Evolutionary conservation across 1,139 yeast genomes (phyloP), one percentile per base, ranked within the genome.

Genomic region (Kluyveromyces marxianus): DNA sequence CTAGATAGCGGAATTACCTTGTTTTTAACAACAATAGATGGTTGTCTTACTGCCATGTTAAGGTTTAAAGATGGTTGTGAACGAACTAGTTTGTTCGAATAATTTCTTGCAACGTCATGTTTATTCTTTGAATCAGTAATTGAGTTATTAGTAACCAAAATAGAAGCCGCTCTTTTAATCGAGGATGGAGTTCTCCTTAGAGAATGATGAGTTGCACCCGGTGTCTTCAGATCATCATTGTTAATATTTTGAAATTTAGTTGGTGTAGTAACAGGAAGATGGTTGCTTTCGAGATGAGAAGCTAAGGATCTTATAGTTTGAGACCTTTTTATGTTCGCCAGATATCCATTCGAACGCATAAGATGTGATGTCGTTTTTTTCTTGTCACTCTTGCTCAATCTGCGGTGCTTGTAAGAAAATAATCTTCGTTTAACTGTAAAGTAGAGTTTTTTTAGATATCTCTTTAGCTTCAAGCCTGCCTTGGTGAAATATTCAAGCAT

Each of bases 121-220:
- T 21, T 35, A 14, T 33, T 40, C 26, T 38, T 56, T 29, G 62
- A 52, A 2, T 54, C 57, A 1, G 66, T 59, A 4, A 65, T 63
- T 6, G 67, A 67, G 46, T 67, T 57, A 45, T 59, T 62, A 21
- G 60, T 63, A 3, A 66, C 57, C 31, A 62, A 51, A 2, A 55
- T 57, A 1, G 68, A 62, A 3, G 66, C 67, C 6, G 67, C 68
- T 45, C 68, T 55, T 47, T 60, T 62, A 14, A 64, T 63, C 3
- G 66, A 62, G 0, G 68, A 63, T 8, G 62, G 60, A 0, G 67
- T 60, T 30, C 68, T 55, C 48, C 66, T 54, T 40, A 64, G 47
- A 6, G 67, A 58, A 3, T 37, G 41, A 4, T 47, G 41, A 25
- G 40, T 50, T 3, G 25, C 36, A 30, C 44, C 45, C 1, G 58